phyloP scores from a whole-genome alignment of 139 green algal genomes.

The Pycnococcus provasolii region DNA sequence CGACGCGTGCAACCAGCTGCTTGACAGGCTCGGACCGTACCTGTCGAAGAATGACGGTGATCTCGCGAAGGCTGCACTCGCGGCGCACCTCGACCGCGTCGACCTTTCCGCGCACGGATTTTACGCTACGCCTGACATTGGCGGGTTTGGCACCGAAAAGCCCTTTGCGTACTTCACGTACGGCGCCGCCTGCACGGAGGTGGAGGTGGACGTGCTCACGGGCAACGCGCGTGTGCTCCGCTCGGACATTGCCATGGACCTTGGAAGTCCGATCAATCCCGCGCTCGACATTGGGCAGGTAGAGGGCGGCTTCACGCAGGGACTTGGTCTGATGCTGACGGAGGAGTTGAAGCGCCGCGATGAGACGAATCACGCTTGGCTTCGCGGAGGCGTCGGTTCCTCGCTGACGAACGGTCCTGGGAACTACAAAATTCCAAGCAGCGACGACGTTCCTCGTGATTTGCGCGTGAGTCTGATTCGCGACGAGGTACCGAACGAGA shows the following conservation, averaged over 20 bases:
- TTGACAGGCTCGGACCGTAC: constrained; percentile 56
- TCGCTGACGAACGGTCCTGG: constrained; percentile 70
- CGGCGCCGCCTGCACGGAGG: constrained; percentile 59
- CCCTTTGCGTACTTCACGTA: constrained; percentile 91
- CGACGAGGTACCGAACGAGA: constrained; percentile 58
- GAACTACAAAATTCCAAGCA: constrained; percentile 90
- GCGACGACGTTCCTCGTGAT: constrained; percentile 91
- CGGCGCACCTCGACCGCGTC: constrained; percentile 71
- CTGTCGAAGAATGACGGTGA: no score
- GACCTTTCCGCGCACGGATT: constrained; percentile 91
- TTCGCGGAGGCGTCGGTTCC: constrained; percentile 47
- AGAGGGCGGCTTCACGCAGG: constrained; percentile 88
- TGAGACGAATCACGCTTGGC: constrained; percentile 21
- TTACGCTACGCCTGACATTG: constrained; percentile 83
- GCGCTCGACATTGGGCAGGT: constrained; percentile 93
- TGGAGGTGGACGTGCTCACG: constrained; percentile 83
- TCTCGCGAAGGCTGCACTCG: constrained; percentile 43
- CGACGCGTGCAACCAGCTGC: constrained; percentile 81
- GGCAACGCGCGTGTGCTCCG: constrained; percentile 65
- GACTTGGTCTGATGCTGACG: constrained; percentile 83
- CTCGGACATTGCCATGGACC: constrained; percentile 84
- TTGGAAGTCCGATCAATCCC: constrained; percentile 86
- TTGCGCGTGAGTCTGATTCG: constrained; percentile 64
- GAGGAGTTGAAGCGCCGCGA: constrained; percentile 96
- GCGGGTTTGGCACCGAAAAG: constrained; percentile 47